Conservation (phyloP, 2,329 filamentous ascomycete genomes). For the Pseudogymnoascus sp. region DNA sequence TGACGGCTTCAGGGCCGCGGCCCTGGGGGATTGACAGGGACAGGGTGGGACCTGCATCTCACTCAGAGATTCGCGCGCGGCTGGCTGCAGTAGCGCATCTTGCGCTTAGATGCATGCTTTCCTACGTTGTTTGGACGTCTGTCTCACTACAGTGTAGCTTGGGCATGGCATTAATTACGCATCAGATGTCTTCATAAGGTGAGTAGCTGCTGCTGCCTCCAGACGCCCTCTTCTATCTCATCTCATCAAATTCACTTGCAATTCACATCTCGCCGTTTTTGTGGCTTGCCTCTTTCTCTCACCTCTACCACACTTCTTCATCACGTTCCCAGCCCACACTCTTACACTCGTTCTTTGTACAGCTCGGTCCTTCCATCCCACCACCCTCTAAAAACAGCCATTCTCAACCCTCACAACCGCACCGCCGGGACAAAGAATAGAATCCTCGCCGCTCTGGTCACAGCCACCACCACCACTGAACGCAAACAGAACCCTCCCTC, state of each 20-base stretch:
- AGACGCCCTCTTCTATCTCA: background rate
- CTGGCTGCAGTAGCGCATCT: background rate
- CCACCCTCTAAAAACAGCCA: background rate
- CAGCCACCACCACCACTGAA: background rate
- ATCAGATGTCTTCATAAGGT: background rate
- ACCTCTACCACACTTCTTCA: background rate
- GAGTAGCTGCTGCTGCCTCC: slow-evolving; percentile 3
- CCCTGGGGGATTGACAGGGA: background rate
- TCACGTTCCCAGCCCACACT: background rate
- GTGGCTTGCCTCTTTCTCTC: background rate
- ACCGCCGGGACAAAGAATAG: background rate
- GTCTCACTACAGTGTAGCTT: background rate
- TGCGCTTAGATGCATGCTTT: slow-evolving; percentile 5
- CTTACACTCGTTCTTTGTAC: background rate
- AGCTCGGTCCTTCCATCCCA: background rate
- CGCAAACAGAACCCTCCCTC: background rate
- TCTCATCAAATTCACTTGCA: background rate
- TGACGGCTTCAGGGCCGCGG: slow-evolving; percentile 65
- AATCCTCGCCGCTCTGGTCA: background rate
- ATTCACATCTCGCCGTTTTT: background rate
- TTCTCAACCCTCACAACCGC: background rate
- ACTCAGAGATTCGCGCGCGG: background rate
- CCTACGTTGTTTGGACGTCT: slow-evolving; percentile 1
- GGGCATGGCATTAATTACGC: background rate
- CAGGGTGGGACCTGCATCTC: background rate